phyloP scores from a whole-genome alignment of 805 yeast species.

The Kodamaea kaohsiungensis region DNA sequence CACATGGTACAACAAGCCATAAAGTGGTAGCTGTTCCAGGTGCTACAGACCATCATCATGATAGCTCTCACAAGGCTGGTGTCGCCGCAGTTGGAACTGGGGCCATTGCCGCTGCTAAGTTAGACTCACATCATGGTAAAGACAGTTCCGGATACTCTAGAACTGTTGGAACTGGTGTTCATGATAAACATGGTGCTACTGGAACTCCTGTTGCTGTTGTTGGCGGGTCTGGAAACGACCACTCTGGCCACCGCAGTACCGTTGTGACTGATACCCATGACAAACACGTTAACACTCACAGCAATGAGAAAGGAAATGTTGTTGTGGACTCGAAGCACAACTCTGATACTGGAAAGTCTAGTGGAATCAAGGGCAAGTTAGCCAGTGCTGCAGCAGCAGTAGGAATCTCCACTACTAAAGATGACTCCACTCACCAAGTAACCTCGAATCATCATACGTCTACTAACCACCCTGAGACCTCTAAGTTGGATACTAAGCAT shows the following conservation, averaged over 20 bases:
- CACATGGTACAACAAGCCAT: background rate
- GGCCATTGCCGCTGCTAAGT: slow-evolving; percentile 6
- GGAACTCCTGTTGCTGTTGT: slow-evolving; percentile 10
- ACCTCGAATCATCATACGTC: background rate
- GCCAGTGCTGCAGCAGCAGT: slow-evolving; percentile 8
- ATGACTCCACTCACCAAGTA: background rate
- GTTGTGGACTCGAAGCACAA: background rate
- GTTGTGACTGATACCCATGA: background rate
- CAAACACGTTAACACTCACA: background rate
- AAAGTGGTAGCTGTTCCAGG: background rate
- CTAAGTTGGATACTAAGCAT: too few species aligned
- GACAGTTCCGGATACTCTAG: too few species aligned
- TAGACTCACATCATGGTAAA: background rate
- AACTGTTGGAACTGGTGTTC: too few species aligned
- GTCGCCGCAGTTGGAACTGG: slow-evolving; percentile 9
- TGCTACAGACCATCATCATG: background rate
- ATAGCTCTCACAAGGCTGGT: background rate
- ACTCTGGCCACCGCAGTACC: background rate
- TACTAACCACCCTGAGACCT: too few species aligned
- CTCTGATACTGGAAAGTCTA: background rate
- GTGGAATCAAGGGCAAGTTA: background rate
- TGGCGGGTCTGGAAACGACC: background rate
- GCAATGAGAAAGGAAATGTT: too few species aligned
- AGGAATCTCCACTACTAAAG: slow-evolving; percentile 3
- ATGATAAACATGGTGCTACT: slow-evolving; percentile 6